phyloP scores from a whole-genome alignment of 1,284 basidiomycete species.

The Hortiboletus rubellus region DNA sequence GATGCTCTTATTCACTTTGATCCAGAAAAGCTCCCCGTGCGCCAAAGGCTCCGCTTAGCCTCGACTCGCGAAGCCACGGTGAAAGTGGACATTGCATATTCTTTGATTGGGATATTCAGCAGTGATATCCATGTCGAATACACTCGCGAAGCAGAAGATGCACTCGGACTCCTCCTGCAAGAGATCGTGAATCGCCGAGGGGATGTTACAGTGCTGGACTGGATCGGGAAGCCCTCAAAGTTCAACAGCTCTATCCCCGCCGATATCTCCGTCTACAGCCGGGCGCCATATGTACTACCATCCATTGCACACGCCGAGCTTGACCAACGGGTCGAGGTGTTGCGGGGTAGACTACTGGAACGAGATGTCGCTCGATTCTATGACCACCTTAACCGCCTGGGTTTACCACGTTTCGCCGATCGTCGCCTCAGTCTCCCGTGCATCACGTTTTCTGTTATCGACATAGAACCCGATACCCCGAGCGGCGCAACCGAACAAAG shows the following conservation, averaged over 20 bases:
- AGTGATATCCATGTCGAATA: slow-evolving; percentile 2
- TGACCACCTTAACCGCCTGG: not conserved
- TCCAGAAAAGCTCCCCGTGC: not conserved
- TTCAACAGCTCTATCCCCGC: slow-evolving; percentile 17
- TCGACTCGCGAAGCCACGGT: slow-evolving; percentile 14
- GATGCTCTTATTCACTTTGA: slow-evolving; percentile 3
- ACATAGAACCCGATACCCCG: not conserved
- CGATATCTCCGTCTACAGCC: slow-evolving; percentile 10
- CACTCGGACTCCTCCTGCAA: slow-evolving; percentile 17
- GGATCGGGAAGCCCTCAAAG: slow-evolving; percentile 16
- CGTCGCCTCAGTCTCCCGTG: slow-evolving; percentile 13
- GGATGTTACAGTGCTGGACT: slow-evolving; percentile 17
- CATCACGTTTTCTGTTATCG: slow-evolving; percentile 10
- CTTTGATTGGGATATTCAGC: slow-evolving; percentile 18
- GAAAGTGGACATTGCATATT: slow-evolving; percentile 14
- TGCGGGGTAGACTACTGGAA: not conserved
- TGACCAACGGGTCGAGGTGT: not conserved
- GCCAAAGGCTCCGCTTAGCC: slow-evolving; percentile 12
- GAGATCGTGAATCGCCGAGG: slow-evolving; percentile 8
- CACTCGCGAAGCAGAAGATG: slow-evolving; percentile 3
- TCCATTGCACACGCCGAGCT: not conserved
- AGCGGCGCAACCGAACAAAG: not conserved
- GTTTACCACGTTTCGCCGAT: not conserved
- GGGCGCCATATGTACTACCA: not conserved
- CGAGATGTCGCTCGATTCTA: not conserved